A percentile compares a stretch with the other conserved stretches of the same genome.
Evolutionary conservation across 2,329 filamentous ascomycete genomes (phyloP).

Genomic region (Claviceps maximensis): DNA sequence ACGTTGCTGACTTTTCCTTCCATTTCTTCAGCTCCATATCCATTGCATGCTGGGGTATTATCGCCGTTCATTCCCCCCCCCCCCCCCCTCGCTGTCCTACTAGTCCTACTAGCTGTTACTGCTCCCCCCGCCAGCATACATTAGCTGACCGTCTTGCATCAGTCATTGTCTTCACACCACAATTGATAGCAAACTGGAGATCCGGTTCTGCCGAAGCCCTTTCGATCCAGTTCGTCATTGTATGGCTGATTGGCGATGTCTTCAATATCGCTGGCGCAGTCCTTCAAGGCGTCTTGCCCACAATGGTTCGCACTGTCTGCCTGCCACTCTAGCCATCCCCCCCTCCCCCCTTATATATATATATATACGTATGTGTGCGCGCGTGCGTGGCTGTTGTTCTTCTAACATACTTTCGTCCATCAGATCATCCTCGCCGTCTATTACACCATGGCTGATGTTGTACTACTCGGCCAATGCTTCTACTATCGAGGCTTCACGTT

Average conservation of each 20-base stretch:
- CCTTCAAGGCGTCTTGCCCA: slow-evolving; percentile 80
- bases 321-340: not conserved
- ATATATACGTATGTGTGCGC: too few species aligned
- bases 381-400: too few species aligned
- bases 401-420: not conserved
- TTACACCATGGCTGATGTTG: slow-evolving; percentile 83
- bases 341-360: too few species aligned
- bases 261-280: slow-evolving; percentile 95
- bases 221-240: slow-evolving; percentile 79
- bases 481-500: slow-evolving; percentile 82
- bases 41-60: slow-evolving; percentile 72
- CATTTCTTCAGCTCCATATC: slow-evolving; percentile 59
- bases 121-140: not conserved
- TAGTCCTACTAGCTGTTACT: not conserved
- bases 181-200: slow-evolving; percentile 91
- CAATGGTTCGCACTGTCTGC: slow-evolving; percentile 48
- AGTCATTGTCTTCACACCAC: slow-evolving; percentile 91
- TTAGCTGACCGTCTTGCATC: not conserved
- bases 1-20: not conserved
- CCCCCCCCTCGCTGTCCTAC: not conserved
- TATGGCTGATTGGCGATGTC: slow-evolving; percentile 89
- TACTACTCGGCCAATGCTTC: slow-evolving; percentile 80
- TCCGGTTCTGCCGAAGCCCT: slow-evolving; percentile 75
- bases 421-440: slow-evolving; percentile 83
- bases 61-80: not conserved